Evolutionary conservation across 2,329 filamentous ascomycete genomes (phyloP), one percentile per base, ranked within the genome.

Genomic region (Aspergillus proliferans): DNA sequence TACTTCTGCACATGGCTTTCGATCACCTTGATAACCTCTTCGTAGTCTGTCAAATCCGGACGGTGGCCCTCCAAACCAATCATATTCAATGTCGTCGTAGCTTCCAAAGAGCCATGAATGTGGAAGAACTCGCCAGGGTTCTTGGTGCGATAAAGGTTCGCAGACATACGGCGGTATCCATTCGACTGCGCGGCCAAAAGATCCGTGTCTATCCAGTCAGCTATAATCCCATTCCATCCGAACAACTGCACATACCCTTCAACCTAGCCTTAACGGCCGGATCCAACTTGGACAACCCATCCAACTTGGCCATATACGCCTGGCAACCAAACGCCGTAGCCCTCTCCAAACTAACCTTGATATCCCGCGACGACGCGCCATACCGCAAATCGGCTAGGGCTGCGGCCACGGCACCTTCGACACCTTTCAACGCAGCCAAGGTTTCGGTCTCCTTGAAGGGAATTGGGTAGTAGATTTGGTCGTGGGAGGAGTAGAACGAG

Each of bases 61-160:
- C 79, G 72, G 48, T 81, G 76, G 0, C 83, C 73, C 45, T 83
- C 78, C 4, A 88, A 68, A 0, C 84, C 85, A 56, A 88, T 78
- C 84, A 88, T 88, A 41, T 79, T 75, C 24, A 88, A 69, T 0
- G 84, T 86, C 6, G 79, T 84, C 8, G 80, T 83, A 3, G 86
- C 85, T 56, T 88, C 85, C 0, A 89, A 69, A 0, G 85, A 88
- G 41, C 86, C 85, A 62, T 88, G 86, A 22, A 88, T 85, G 59
- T 89, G 86, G 61, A 86, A 89, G 59, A 81, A 88, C 60, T 84
- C 76, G n/a, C 78, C 80, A 1, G 74, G 69, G n/a, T 74, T 76
- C 62, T 81, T 83, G 7, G 85, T 87, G 58, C 79, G 75, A 67
- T 88, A 88, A 1, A 88, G 69, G 52, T 87, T 87, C 12, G 85